Evolutionary conservation across 1,284 basidiomycete genomes (phyloP).

Genomic region (Ustilago crameri): DNA sequence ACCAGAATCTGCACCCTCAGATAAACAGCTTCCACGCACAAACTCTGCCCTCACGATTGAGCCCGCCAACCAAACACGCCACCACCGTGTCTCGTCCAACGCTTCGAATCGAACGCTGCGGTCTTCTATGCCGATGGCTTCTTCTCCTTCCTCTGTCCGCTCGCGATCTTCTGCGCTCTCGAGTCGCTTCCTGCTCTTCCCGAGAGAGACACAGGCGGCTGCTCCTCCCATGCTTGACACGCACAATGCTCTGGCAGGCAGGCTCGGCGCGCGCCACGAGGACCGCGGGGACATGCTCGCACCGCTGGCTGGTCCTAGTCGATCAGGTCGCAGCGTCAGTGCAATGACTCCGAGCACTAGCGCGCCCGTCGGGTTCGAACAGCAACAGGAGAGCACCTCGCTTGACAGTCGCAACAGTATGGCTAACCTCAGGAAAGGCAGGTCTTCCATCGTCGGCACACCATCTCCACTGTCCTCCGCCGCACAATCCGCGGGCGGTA

Average conservation of each 20-base stretch:
- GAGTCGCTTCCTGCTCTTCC: slow-evolving; percentile 37
- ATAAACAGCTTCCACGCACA: slow-evolving; percentile 8
- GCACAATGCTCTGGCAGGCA: slow-evolving; percentile 57
- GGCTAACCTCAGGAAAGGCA: slow-evolving; percentile 26
- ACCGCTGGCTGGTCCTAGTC: slow-evolving; percentile 28
- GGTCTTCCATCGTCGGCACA: slow-evolving; percentile 10
- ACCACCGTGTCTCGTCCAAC: slow-evolving; percentile 40
- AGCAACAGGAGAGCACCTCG: slow-evolving; percentile 18
- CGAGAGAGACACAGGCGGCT: slow-evolving; percentile 40
- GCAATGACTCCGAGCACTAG: slow-evolving; percentile 43
- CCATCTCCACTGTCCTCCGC: slow-evolving; percentile 31
- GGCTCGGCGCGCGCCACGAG: slow-evolving; percentile 50
- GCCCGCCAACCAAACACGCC: slow-evolving; percentile 18
- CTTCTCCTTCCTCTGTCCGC: slow-evolving; percentile 48
- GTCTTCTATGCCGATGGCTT: slow-evolving; percentile 29
- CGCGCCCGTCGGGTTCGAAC: slow-evolving; percentile 37
- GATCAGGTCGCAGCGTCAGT: slow-evolving; percentile 24
- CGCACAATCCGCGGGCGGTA: slow-evolving; percentile 13
- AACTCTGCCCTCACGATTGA: slow-evolving; percentile 22
- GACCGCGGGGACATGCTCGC: slow-evolving; percentile 41
- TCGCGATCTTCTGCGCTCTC: slow-evolving; percentile 49
- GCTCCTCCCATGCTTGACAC: slow-evolving; percentile 59
- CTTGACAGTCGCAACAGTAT: slow-evolving; percentile 17
- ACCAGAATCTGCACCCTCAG: slow-evolving; percentile 17
- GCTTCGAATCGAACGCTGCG: slow-evolving; percentile 50